Base-by-base conservation (phyloP, 805 yeast genomes). In the Ogataea ramenticola region DNA sequence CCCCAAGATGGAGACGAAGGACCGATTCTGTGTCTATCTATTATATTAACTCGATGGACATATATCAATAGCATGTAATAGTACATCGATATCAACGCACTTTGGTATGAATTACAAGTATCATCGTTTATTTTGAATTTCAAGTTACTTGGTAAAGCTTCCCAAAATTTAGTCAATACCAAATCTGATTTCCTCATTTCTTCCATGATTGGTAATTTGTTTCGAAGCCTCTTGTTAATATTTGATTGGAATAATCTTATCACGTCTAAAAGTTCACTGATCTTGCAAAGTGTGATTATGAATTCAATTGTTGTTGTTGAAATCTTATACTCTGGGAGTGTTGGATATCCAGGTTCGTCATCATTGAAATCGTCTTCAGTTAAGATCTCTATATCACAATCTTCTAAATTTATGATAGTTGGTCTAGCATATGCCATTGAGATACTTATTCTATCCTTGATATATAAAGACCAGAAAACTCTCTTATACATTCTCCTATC, bases 301-400 rank as follows among this genome's bases (percentile, higher is more conserved):
- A 71, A 74, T 39, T 71, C 67, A 0, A 77, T 76, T 7, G 17
- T 10, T 11, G 7, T 3, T 40, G 68, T 59, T 9, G 53, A 59
- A 10, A 65, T 40, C 41, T 30, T 8, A 36, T 30, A 11, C 17
- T 75, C 75, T 6, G 35, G 35, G 5, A 16, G 10, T 4, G 67
- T 63, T 43, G 62, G 64, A 51, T 70, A 63, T 19, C 66, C 76
- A 0, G 70, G 66, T 39, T 72, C 70, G 49, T 67, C 75, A 49
- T 78, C 80, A 4, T 80, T 82, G 46, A 86, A 76, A 58, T 86
- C 95, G 0, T 75, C 82, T 17, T 69, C 60, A 0, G 75, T 70
- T 16, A 86, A 60, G 84, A 81, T 79, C n/a, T 82, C 80, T n/a
- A 86, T 87, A 57, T 86, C 90, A 55, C 84, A 78, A 53, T 83